Base-by-base conservation (phyloP, 2,329 filamentous ascomycete genomes). In the Diplocarpon mali region DNA sequence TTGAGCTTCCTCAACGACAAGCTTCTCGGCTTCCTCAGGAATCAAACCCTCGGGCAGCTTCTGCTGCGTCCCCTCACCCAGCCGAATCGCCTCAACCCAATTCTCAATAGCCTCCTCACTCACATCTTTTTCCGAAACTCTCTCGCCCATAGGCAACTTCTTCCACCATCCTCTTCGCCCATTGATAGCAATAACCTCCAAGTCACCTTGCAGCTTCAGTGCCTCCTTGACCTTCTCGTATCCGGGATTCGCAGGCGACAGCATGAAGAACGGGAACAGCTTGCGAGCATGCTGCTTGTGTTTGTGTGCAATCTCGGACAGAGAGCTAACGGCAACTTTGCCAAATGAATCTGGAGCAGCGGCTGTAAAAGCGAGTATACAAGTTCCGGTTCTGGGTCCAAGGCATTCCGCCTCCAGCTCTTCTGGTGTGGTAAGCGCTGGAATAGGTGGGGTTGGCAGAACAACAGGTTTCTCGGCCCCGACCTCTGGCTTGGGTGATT, bases 11-110 rank as follows among this genome's bases (percentile, higher is more conserved):
- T 65, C 57, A 30, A 55, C 59, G 16, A 56, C 59, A 24, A 7
- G 20, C 20, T 24, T 24, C 41, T 62, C 57, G n/a, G 55, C 62
- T 13, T 68, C 66, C 42, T 66, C 65, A 14, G 60, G 60, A 28
- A 82, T 60, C 35, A 85, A 57, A 2, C 71, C 74, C 47, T 75
- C 72, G 0, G 85, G 84, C 35, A 92, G 63, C 67, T 80, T 85
- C 57, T 79, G 73, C 71, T 90, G 95, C 47, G 74, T 67, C 2
- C 86, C 84, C 60, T 96, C 90, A 42, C 89, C 86, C 71, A 98
- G 74, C 31, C 87, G 80, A 50, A 96, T 87, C n/a, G 77, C 73
- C 59, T 98, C 92, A 47, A 98, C 77, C 87, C 90, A 98, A 50
- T 69, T 68, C 67, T 95, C 86, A 27, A 98, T 68, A 20, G 72